Base-by-base conservation (phyloP, 2,329 filamentous ascomycete genomes). In the Sphaceloma murrayae region DNA sequence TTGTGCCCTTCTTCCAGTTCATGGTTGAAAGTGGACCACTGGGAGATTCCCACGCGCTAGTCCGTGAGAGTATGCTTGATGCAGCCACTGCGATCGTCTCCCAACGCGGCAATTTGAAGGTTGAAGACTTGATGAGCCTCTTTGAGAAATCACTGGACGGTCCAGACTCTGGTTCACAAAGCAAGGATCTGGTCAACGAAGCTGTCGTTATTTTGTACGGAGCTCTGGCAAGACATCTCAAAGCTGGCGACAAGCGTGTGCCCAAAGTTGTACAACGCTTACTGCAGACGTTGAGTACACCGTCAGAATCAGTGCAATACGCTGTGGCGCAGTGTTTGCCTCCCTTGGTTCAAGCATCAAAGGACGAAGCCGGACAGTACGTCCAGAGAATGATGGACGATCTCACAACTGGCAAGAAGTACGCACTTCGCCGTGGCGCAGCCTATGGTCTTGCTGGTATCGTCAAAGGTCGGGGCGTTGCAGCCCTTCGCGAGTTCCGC, bases 191-290 rank as follows among this genome's bases (percentile, higher is more conserved):
- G 48, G 83, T 96, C 51, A 95, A 95, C 54, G 91, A 98, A 65
- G 91, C 93, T 13, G 88, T 98, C 43, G 88, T 98, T 54, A 91
- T 98, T 54, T 82, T 98, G 61, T 98, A 98, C 56, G 91, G 91
- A 59, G 89, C 93, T 42, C 68, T 98, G 27, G 91, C 88, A 32
- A 79, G 85, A 42, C 91, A 98, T 68, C 67, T 98, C 48, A 77
- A 83, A 53, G 65, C 78, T 5, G 86, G 87, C n/a, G 91, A 98
- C 61, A 67, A 78, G 52, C 88, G 93, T 56, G 77, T 96, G 38
- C 86, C 88, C 1, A 79, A 82, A 46, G 91, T 98, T 34, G 80
- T 98, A 40, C 81, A 89, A 53, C 78, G 87, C 50, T 71, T 98
- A 16, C 72, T 98, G 46, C 77, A 79, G 16, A 95, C 93, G 5